phyloP scores from a whole-genome alignment of 1,284 basidiomycete genomes.

The Xerocomus nothofagi region DNA sequence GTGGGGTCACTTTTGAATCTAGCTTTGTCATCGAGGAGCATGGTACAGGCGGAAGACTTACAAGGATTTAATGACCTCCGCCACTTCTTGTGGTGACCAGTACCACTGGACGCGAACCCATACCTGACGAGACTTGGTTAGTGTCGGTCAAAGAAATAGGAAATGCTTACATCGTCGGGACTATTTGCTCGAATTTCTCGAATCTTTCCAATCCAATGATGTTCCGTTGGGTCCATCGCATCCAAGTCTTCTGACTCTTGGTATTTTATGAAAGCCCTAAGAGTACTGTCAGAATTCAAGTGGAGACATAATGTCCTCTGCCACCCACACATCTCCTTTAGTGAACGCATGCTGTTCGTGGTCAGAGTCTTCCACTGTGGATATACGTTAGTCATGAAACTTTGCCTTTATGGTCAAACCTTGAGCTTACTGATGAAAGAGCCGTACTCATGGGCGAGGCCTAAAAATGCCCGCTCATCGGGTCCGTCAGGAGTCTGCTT shows the following conservation, averaged over 20 bases:
- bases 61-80: constrained; percentile 45
- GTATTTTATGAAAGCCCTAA: constrained; percentile 36
- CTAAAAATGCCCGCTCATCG: no score
- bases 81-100: constrained; percentile 45
- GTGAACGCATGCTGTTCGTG: constrained; percentile 27
- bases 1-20: constrained; percentile 36
- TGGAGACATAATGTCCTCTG: background rate
- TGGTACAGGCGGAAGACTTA: constrained; percentile 24
- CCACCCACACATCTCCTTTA: constrained; percentile 31
- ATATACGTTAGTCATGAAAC: background rate
- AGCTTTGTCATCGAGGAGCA: background rate
- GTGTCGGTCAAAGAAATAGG: background rate
- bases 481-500: background rate
- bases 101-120: constrained; percentile 52
- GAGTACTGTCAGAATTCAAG: background rate
- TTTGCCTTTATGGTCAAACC: background rate
- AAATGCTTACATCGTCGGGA: constrained; percentile 16
- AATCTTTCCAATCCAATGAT: constrained; percentile 30
- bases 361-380: constrained; percentile 29
- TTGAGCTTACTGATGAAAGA: constrained; percentile 21
- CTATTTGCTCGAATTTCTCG: constrained; percentile 19
- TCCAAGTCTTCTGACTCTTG: constrained; percentile 1
- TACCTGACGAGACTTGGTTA: constrained; percentile 34
- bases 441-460: constrained; percentile 5
- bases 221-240: background rate